These are phyloP conservation scores for Cryptosporidium xiaoi DNA, from an alignment of 169 alveolate species.

Conservation along the genomic window DNA sequence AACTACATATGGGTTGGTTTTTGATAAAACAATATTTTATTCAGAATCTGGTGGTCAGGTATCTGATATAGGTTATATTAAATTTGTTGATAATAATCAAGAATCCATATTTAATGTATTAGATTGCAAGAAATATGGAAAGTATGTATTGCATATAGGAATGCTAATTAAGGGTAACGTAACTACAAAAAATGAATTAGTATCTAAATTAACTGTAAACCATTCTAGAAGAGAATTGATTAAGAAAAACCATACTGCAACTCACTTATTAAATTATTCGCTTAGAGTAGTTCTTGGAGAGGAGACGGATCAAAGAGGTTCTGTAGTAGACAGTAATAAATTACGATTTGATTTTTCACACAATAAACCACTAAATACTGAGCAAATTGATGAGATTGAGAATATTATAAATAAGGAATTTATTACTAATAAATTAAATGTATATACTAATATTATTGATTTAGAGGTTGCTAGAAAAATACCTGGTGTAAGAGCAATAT, in stretches of 20 bases:
- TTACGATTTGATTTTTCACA: conserved; percentile 88
- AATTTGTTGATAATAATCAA: conserved; percentile 19
- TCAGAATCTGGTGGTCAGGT: conserved; percentile 88
- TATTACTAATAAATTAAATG: conserved; percentile 80
- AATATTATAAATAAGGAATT: conserved; percentile 75
- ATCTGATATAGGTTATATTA: conserved; percentile 75
- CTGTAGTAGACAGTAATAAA: conserved; percentile 86
- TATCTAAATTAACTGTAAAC: conserved; percentile 78
- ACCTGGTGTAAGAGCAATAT: conserved; percentile 80
- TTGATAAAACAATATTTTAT: conserved; percentile 88
- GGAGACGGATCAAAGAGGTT: conserved; percentile 87
- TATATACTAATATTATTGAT: conserved; percentile 78
- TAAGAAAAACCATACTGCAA: conserved; percentile 93
- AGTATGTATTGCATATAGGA: conserved; percentile 88
- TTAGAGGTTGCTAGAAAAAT: conserved; percentile 82
- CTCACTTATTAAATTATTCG: conserved; percentile 91
- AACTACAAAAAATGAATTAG: conserved; percentile 51
- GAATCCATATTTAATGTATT: conserved; percentile 82
- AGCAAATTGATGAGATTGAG: conserved; percentile 79
- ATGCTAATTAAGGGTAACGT: conserved; percentile 55
- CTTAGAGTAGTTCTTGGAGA: conserved; percentile 82
- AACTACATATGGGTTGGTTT: conserved; percentile 80
- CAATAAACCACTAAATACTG: conserved; percentile 79
- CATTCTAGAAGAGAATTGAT: conserved; percentile 86
- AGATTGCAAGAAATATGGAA: conserved; percentile 87